A percentile compares a stretch with the other conserved stretches of the same genome.
These are phyloP conservation scores for Mercurialis annua DNA, from an alignment of 345 rosid genomes.

Conservation along the genomic window DNA sequence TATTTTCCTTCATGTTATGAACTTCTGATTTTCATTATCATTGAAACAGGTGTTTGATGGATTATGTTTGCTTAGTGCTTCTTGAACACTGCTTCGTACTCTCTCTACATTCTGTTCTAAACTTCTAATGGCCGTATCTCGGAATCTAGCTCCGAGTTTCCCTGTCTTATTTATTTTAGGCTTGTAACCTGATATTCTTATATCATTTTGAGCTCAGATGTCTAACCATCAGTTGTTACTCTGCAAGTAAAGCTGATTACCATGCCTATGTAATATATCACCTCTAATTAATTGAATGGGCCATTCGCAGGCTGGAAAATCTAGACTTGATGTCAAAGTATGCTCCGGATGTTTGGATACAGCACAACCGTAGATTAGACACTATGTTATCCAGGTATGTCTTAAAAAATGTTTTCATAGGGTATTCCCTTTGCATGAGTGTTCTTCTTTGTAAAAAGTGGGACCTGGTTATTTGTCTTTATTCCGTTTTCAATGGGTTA, in stretches of 20 bases:
- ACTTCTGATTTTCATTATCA: too few relatives aligned
- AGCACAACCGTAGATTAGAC: slow-evolving; percentile 66
- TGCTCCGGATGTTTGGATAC: slow-evolving; percentile 82
- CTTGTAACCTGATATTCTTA: neutral
- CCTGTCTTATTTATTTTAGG: too few relatives aligned
- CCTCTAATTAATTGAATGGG: neutral
- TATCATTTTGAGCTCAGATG: neutral
- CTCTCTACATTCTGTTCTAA: too few relatives aligned
- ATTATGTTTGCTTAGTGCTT: too few relatives aligned
- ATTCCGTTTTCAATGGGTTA: too few relatives aligned
- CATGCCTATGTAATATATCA: neutral
- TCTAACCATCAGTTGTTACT: neutral
- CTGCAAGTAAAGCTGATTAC: too few relatives aligned
- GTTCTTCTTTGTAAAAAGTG: neutral
- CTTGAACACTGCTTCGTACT: too few relatives aligned
- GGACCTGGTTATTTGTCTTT: too few relatives aligned
- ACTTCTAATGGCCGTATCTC: too few relatives aligned
- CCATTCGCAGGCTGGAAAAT: slow-evolving; percentile 75
- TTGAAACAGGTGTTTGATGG: too few relatives aligned
- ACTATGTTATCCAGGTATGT: slow-evolving; percentile 66
- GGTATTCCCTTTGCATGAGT: neutral
- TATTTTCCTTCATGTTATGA: too few relatives aligned
- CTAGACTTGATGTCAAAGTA: slow-evolving; percentile 79
- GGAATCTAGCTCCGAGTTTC: too few relatives aligned
- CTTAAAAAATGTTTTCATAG: neutral